Base-by-base conservation (phyloP, 495 filamentous ascomycete genomes). In the Aspergillus wentii region DNA sequence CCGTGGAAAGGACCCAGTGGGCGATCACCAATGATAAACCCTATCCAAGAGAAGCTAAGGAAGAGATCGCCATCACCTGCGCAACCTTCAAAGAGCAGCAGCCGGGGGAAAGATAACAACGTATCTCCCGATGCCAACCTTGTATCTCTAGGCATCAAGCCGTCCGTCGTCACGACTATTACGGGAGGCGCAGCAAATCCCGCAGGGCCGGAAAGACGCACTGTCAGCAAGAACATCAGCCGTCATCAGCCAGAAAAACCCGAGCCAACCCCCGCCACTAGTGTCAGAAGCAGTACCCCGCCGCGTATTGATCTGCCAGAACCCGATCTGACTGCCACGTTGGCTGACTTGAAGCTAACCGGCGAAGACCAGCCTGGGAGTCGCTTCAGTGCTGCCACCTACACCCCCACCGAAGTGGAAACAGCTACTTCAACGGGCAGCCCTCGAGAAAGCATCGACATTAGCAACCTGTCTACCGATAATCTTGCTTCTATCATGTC, bases 301-400 rank as follows among this genome's bases (percentile, higher is more conserved):
- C 52, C 54, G 32, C 54, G 51, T 21, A 46, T 54, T 15, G 41
- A 57, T 41, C 41, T 52, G 27, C 38, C 45, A 17, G 44, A 30
- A 10, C 34, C 49, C 21, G 48, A 56, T 11, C 43, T 60, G 28
- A 44, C 52, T 33, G 25, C 41, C 21, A 30, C 42, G 8, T 33
- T 58, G 10, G 44, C 43, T 25, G 52, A 53, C 28, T 39, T 68
- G 31, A 51, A 58, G 35, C 38, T 63, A 17, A 38, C 51, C 23
- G 42, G 56, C 17, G 32, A 16, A 14, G 27, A 19, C 16, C 69
- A 82, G 33, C 82, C 79, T 6, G 52, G 57, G 0, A 89, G 83
- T 37, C 83, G 83, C 27, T 88, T 86, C 64, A 88, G 81, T 56
- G 63, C 79, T 31, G 83, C 83, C 11, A 88, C 85, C 3, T 82